Percentiles rank a stretch among this genome's conserved stretches.
These are phyloP conservation scores for Xylaria castorea DNA, from an alignment of 495 filamentous ascomycete genomes.

Conservation along the genomic window DNA sequence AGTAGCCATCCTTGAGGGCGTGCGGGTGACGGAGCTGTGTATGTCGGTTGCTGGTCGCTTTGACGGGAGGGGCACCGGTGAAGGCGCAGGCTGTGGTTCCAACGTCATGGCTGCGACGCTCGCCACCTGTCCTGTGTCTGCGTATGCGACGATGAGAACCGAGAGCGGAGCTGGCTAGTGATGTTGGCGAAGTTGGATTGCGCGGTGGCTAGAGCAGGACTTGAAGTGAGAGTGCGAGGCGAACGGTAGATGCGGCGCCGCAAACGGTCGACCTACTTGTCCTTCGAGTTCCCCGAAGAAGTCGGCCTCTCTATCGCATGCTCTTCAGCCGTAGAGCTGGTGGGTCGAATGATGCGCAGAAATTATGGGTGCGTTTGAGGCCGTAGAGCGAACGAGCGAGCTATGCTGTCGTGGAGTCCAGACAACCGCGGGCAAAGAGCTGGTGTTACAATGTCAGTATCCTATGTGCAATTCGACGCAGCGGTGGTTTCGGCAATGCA, in stretches of 20 bases:
- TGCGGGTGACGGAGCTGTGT: slow-evolving; percentile 40
- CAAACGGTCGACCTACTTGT: slow-evolving; percentile 25
- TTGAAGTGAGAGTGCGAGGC: slow-evolving; percentile 12
- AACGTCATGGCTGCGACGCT: slow-evolving; percentile 42
- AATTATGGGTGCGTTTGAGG: not conserved
- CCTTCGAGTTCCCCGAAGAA: slow-evolving; percentile 30
- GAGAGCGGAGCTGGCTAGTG: not conserved
- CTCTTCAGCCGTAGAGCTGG: slow-evolving; percentile 32
- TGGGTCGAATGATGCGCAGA: slow-evolving; percentile 12
- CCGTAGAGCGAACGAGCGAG: not conserved
- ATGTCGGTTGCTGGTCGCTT: slow-evolving; percentile 48
- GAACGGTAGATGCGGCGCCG: slow-evolving; percentile 21
- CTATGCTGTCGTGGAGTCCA: slow-evolving; percentile 10
- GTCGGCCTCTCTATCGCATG: slow-evolving; percentile 36
- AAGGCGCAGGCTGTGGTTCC: slow-evolving; percentile 39
- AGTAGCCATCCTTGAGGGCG: slow-evolving; percentile 46
- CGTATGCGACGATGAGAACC: not conserved
- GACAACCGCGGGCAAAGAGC: slow-evolving; percentile 8
- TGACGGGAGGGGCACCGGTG: slow-evolving; percentile 38
- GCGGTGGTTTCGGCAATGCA: slow-evolving; percentile 12
- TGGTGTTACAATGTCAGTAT: slow-evolving; percentile 6
- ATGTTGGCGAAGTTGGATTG: not conserved
- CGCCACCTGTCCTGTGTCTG: not conserved
- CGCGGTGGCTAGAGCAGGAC: slow-evolving; percentile 9
- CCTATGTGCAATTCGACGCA: slow-evolving; percentile 1